phyloP scores from a whole-genome alignment of 805 yeast genomes.

The Candida chilensis region DNA sequence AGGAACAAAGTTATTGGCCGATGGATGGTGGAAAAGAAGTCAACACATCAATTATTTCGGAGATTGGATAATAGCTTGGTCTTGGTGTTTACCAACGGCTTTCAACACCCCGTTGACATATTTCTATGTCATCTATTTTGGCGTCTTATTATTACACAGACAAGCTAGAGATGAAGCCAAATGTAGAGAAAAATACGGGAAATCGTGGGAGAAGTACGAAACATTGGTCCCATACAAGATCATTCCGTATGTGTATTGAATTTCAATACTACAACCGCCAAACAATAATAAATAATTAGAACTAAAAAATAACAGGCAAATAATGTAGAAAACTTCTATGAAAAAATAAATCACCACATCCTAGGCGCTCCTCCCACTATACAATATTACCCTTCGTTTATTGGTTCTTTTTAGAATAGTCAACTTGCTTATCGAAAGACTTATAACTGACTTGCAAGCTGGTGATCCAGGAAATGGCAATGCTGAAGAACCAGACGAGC shows the following conservation, averaged over 20 bases:
- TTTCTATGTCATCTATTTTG: constrained; percentile 80
- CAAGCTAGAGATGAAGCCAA: constrained; percentile 89
- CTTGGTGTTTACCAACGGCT: constrained; percentile 92
- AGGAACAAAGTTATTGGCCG: constrained; percentile 73
- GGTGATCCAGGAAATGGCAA: constrained; percentile 66
- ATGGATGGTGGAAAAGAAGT: constrained; percentile 94
- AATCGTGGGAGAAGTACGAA: constrained; percentile 81
- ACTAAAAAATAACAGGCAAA: too few species aligned
- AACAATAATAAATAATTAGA: too few species aligned
- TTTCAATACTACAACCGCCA: too few species aligned
- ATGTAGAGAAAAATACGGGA: constrained; percentile 79
- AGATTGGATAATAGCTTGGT: constrained; percentile 85
- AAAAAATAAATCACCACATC: too few species aligned
- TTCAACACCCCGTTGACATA: constrained; percentile 75
- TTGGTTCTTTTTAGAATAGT: constrained; percentile 38
- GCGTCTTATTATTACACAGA: constrained; percentile 74
- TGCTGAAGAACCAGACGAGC: constrained; percentile 43
- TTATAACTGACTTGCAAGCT: constrained; percentile 71
- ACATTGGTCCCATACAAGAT: constrained; percentile 79
- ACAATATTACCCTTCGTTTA: constrained; percentile 9
- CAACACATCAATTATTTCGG: constrained; percentile 95
- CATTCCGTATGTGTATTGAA: constrained; percentile 75
- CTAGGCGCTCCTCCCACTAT: too few species aligned
- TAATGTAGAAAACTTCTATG: too few species aligned
- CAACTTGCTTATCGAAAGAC: constrained; percentile 67